Evolutionary conservation across 768 basidiomycete genomes (phyloP).

Genomic region (Boletus vermiculosoides): DNA sequence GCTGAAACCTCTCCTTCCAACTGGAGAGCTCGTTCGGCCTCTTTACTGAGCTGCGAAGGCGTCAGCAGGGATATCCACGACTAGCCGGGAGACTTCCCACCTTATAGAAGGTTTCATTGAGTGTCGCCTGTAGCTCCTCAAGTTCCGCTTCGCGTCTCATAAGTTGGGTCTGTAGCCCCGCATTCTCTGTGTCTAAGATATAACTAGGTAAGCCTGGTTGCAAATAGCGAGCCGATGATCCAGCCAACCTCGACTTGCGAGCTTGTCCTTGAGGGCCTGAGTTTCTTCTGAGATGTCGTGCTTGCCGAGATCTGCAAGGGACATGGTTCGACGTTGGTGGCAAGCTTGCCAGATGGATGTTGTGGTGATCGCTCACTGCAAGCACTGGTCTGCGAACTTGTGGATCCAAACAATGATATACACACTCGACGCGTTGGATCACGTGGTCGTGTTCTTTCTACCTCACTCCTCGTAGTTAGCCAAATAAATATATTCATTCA

Average conservation of each 20-base stretch:
- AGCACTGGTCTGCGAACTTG: conserved; percentile 2
- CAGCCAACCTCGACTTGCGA: conserved; percentile 38
- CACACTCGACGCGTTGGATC: conserved; percentile 30
- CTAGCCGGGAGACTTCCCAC: conserved; percentile 17
- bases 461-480: too few species aligned
- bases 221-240: not conserved
- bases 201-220: conserved; percentile 5
- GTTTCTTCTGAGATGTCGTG: conserved; percentile 40
- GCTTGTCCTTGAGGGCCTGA: conserved; percentile 34
- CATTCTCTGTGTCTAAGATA: conserved; percentile 35
- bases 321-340: conserved; percentile 31
- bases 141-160: conserved; percentile 39
- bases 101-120: conserved; percentile 40
- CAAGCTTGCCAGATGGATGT: conserved; percentile 15
- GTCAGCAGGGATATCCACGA: conserved; percentile 5
- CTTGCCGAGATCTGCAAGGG: conserved; percentile 39
- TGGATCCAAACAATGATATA: conserved; percentile 28
- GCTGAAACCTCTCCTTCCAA: conserved; percentile 52
- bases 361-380: conserved; percentile 2
- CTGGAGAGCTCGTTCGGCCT: conserved; percentile 53
- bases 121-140: conserved; percentile 30
- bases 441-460: conserved; percentile 30
- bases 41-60: conserved; percentile 48
- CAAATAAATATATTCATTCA: not conserved
- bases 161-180: conserved; percentile 33